phyloP scores from a whole-genome alignment of 192 early-diverging fungal genomes.

The Jimgerdemannia flammicorona region DNA sequence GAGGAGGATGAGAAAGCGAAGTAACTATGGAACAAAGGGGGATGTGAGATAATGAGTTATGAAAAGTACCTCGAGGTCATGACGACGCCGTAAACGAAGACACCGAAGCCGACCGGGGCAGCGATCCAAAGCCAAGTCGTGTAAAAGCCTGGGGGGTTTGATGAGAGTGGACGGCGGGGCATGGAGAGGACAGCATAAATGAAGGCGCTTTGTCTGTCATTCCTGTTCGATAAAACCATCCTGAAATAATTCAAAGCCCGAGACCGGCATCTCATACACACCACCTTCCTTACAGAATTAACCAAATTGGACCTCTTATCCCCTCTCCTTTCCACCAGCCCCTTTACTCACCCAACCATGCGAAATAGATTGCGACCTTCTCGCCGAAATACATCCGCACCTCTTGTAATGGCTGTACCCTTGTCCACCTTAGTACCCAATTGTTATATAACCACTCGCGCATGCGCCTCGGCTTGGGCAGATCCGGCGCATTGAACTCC shows the following conservation, averaged over 20 bases:
- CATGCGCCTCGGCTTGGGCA: background rate
- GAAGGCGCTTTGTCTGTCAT: no score
- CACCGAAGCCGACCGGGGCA: slow-evolving; percentile 43
- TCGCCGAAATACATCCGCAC: slow-evolving; percentile 69
- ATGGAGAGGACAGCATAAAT: no score
- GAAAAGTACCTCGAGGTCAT: slow-evolving; percentile 14
- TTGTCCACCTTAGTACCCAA: slow-evolving; percentile 34
- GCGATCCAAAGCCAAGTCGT: slow-evolving; percentile 53
- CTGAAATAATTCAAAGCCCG: no score
- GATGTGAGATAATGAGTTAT: background rate
- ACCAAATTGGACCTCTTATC: background rate
- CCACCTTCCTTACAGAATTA: no score
- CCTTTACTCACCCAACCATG: slow-evolving; percentile 47
- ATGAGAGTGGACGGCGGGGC: no score
- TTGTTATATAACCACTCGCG: slow-evolving; percentile 23
- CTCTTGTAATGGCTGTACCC: slow-evolving; percentile 40
- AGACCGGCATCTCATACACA: no score
- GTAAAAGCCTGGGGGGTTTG: slow-evolving; percentile 38
- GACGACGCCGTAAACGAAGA: slow-evolving; percentile 48
- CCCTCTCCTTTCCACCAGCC: background rate
- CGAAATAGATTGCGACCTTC: slow-evolving; percentile 63
- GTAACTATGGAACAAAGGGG: background rate
- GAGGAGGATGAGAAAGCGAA: background rate
- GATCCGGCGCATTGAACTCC: no score
- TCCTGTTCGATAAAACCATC: no score